These are phyloP conservation scores for Penicillium sp. DNA, from an alignment of 2,329 filamentous ascomycete genomes.

Conservation along the genomic window DNA sequence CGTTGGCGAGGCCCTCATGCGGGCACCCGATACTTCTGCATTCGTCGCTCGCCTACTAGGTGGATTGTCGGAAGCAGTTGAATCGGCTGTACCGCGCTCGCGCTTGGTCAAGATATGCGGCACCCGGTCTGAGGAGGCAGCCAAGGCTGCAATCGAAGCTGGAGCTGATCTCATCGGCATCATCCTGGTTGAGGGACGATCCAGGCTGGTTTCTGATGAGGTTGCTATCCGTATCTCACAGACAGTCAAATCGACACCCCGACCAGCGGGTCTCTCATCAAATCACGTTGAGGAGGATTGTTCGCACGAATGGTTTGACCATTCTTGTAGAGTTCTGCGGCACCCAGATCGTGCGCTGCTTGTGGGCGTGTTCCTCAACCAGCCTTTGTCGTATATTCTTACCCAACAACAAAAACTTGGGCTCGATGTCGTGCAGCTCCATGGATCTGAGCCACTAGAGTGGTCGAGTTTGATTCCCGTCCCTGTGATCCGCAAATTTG, in stretches of 20 bases:
- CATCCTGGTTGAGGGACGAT: conserved; percentile 76
- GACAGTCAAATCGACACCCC: conserved; percentile 56
- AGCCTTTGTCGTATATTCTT: conserved; percentile 75
- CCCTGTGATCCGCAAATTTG: conserved; percentile 82
- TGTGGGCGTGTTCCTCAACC: conserved; percentile 91
- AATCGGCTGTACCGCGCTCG: conserved; percentile 23
- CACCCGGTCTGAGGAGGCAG: conserved; percentile 75
- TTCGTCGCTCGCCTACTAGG: conserved; percentile 85
- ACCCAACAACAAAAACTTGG: conserved; percentile 67
- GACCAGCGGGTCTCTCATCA: conserved; percentile 16
- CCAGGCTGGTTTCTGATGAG: conserved; percentile 72
- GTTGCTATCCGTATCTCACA: conserved; percentile 74
- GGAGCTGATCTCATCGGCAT: conserved; percentile 92
- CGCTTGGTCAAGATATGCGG: conserved; percentile 92
- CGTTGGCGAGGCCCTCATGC: conserved; percentile 94
- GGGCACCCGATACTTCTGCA: conserved; percentile 69
- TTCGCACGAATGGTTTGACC: conserved; percentile 63
- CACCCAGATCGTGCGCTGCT: conserved; percentile 62
- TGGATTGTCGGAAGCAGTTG: conserved; percentile 29
- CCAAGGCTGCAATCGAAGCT: conserved; percentile 70
- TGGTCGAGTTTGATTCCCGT: conserved; percentile 88
- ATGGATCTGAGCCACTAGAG: conserved; percentile 85
- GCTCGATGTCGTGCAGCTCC: conserved; percentile 86
- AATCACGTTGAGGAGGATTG: conserved; percentile 20
- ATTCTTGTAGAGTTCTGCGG: conserved; percentile 44